phyloP scores from a whole-genome alignment of 768 basidiomycete genomes.

The Boletus insuetus region DNA sequence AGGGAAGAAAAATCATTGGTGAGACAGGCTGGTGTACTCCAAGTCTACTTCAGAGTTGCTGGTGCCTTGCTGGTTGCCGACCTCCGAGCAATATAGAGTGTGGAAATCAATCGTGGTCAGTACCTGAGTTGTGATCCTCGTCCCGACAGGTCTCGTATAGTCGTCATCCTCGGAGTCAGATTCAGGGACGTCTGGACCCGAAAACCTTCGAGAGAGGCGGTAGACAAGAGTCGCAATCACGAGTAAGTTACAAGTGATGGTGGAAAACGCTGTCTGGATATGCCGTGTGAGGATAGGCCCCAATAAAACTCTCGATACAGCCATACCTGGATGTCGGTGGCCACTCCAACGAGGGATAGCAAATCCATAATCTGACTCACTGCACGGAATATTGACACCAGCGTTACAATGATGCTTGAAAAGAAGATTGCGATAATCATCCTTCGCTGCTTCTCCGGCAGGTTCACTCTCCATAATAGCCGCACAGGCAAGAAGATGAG shows the following conservation, averaged over 20 bases:
- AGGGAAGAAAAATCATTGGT: background rate
- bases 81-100: background rate
- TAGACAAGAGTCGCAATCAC: slow-evolving; percentile 19
- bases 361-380: slow-evolving; percentile 10
- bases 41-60: background rate
- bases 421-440: slow-evolving; percentile 14
- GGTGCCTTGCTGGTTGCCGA: background rate
- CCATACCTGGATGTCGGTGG: slow-evolving; percentile 16
- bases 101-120: slow-evolving; percentile 17
- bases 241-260: slow-evolving; percentile 22
- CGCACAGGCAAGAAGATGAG: slow-evolving; percentile 13
- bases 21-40: background rate
- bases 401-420: slow-evolving; percentile 11
- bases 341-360: slow-evolving; percentile 3
- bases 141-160: slow-evolving; percentile 1
- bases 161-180: slow-evolving; percentile 7
- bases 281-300: background rate
- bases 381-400: slow-evolving; percentile 11
- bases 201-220: slow-evolving; percentile 1
- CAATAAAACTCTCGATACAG: too few relatives aligned
- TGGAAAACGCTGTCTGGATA: slow-evolving; percentile 11
- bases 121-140: background rate
- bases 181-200: background rate
- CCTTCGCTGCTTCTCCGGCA: slow-evolving; percentile 13
- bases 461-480: slow-evolving; percentile 9